These are phyloP conservation scores for Torulaspora franciscae DNA, from an alignment of 805 yeast genomes.

Conservation along the genomic window DNA sequence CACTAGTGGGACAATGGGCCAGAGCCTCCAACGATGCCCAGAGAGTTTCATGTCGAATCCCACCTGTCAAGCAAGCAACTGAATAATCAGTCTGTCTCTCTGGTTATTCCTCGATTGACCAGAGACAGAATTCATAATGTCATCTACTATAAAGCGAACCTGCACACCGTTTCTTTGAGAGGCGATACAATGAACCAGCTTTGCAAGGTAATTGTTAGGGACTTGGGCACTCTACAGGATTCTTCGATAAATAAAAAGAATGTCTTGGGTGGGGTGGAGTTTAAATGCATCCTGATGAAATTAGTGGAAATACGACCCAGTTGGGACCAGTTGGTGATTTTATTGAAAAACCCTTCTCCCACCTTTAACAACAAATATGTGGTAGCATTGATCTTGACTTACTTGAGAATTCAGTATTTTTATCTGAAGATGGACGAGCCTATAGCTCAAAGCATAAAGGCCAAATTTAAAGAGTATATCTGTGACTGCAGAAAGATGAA, in stretches of 20 bases:
- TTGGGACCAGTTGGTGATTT: constrained; percentile 25
- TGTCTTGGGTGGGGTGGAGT: constrained; percentile 33
- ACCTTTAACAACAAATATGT: constrained; percentile 57
- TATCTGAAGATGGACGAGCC: constrained; percentile 36
- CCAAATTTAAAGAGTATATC: constrained; percentile 49
- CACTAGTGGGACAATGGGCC: not conserved
- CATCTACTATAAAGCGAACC: constrained; percentile 32
- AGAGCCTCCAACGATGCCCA: constrained; percentile 16
- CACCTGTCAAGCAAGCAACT: constrained; percentile 28
- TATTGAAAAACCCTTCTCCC: constrained; percentile 47
- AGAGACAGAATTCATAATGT: constrained; percentile 32
- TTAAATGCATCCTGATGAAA: constrained; percentile 63
- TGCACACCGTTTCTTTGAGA: constrained; percentile 24
- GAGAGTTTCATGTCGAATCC: constrained; percentile 32
- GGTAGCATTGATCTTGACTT: constrained; percentile 52
- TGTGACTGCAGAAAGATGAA: constrained; percentile 69
- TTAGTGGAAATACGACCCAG: constrained; percentile 71
- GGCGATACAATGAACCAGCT: constrained; percentile 30
- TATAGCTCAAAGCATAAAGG: constrained; percentile 45
- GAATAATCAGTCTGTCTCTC: constrained; percentile 34
- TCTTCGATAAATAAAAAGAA: constrained; percentile 13
- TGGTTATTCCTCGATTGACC: constrained; percentile 32
- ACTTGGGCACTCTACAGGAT: constrained; percentile 25
- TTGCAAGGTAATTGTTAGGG: constrained; percentile 23
- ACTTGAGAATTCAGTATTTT: constrained; percentile 44